A percentile compares a stretch with the other conserved stretches of the same genome.
Conservation (phyloP, 2,329 filamentous ascomycete genomes). For the Zymoseptoria brevis region DNA sequence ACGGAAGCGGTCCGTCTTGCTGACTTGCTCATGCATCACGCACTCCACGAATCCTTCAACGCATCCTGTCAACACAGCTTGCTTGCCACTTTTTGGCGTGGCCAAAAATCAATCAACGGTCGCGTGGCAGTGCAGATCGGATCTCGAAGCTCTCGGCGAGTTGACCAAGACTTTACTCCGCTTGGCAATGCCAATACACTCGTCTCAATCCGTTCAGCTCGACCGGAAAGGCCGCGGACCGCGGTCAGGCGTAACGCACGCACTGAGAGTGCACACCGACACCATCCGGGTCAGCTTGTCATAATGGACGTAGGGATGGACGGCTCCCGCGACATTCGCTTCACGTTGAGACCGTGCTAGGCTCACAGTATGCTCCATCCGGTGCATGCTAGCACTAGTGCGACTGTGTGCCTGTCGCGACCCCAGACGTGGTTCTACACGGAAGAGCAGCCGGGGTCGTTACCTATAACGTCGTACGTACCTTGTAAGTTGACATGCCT, state of each 20-base stretch:
- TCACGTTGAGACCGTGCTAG: neutral
- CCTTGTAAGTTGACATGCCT: neutral
- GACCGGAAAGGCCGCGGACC: neutral
- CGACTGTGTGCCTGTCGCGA: neutral
- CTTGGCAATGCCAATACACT: neutral
- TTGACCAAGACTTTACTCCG: neutral
- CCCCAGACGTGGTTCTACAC: neutral
- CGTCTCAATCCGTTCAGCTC: neutral
- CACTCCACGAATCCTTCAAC: too few relatives aligned
- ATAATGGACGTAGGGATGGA: neutral
- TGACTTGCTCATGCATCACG: too few relatives aligned
- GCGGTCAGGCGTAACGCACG: neutral
- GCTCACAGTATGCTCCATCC: neutral
- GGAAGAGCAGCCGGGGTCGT: neutral
- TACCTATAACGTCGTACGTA: neutral
- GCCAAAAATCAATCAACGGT: neutral
- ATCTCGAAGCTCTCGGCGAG: too few relatives aligned
- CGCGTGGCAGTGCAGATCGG: neutral
- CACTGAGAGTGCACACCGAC: neutral
- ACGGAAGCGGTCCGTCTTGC: too few relatives aligned
- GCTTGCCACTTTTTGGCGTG: neutral
- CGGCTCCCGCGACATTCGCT: neutral
- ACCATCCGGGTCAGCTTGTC: neutral
- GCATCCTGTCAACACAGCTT: too few relatives aligned
- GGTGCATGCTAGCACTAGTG: neutral